Evolutionary conservation across 345 rosid species (phyloP).

Genomic region (Isatis tinctoria): DNA sequence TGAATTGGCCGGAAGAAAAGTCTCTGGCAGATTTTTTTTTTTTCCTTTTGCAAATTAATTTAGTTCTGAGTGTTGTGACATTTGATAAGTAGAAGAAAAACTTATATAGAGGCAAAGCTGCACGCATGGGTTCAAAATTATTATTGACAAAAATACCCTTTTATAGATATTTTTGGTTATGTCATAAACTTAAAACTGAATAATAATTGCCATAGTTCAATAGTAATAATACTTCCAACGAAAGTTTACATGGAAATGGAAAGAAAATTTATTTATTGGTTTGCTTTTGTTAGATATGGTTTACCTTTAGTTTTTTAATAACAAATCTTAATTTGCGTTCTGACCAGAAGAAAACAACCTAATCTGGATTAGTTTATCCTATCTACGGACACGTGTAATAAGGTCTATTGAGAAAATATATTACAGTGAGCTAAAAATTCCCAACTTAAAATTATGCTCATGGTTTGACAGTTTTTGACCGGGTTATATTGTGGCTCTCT

Average conservation of each 20-base stretch:
- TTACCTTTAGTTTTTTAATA: neutral
- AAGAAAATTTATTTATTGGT: neutral
- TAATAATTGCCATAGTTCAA: neutral
- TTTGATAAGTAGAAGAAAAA: constrained; percentile 2
- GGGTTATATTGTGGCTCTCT: no score
- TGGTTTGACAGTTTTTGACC: neutral
- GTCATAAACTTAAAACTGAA: neutral
- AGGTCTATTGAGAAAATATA: neutral
- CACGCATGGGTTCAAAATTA: neutral
- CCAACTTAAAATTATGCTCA: neutral
- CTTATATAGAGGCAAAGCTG: constrained; percentile 7
- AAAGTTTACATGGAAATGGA: neutral
- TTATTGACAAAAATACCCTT: neutral
- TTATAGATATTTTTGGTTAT: neutral
- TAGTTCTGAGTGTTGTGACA: constrained; percentile 10
- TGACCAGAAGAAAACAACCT: neutral
- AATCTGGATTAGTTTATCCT: neutral
- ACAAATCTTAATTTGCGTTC: neutral
- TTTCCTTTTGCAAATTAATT: neutral
- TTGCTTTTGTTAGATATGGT: neutral
- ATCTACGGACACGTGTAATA: neutral
- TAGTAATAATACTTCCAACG: neutral
- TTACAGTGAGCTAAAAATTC: neutral
- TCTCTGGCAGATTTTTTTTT: neutral
- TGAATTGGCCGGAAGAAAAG: neutral